Evolutionary conservation across 2,329 filamentous ascomycete species (phyloP).

Genomic region (Fusarium chuoi): DNA sequence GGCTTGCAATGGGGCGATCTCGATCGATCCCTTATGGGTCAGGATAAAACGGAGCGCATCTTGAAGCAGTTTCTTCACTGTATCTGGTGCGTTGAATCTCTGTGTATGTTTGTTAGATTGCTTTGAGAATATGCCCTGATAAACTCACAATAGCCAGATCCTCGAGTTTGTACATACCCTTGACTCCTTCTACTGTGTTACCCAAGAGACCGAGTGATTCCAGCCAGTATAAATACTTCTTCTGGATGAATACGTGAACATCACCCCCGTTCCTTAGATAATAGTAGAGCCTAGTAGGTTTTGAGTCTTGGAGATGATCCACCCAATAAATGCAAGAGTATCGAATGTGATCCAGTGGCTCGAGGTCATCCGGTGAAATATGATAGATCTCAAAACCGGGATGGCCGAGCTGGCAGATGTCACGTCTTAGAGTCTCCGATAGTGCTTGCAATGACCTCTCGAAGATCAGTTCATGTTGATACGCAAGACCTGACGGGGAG

Average conservation of each 20-base stretch:
- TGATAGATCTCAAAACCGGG: rapidly evolving
- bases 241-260: rapidly evolving
- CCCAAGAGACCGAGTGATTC: rapidly evolving
- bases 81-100: rapidly evolving
- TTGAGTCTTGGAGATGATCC: rapidly evolving
- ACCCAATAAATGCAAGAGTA: not conserved
- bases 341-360: rapidly evolving
- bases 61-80: rapidly evolving
- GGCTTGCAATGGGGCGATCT: not conserved
- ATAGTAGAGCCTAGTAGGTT: rapidly evolving
- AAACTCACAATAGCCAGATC: rapidly evolving
- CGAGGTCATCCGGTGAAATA: rapidly evolving
- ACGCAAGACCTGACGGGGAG: rapidly evolving
- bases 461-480: rapidly evolving
- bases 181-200: rapidly evolving
- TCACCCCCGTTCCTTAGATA: rapidly evolving
- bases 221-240: not conserved
- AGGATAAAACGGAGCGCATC: not conserved
- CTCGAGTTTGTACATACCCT: rapidly evolving
- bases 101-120: rapidly evolving
- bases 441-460: rapidly evolving
- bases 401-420: rapidly evolving
- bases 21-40: rapidly evolving
- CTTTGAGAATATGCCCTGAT: rapidly evolving
- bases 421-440: not conserved